phyloP scores from a whole-genome alignment of 805 yeast genomes.

The Wickerhamiella slavikovae region DNA sequence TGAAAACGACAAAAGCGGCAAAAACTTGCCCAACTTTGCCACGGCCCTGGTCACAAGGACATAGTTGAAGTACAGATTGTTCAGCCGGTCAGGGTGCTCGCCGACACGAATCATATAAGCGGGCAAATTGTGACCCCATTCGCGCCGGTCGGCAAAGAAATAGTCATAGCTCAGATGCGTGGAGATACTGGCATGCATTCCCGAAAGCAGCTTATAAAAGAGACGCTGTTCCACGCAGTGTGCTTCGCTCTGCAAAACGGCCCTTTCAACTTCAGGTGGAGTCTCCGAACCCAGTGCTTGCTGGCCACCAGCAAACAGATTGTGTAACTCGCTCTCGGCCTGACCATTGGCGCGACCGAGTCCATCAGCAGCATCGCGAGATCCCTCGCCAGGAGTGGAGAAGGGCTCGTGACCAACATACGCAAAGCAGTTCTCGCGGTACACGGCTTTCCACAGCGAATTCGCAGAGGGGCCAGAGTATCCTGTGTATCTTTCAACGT shows the following conservation, averaged over 20 bases:
- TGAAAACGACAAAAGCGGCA: conserved; percentile 32
- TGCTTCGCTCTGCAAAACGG: conserved; percentile 23
- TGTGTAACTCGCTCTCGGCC: background rate
- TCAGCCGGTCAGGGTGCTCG: conserved; percentile 64
- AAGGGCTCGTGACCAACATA: conserved; percentile 13
- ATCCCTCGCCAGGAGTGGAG: too few relatives aligned
- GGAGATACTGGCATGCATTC: conserved; percentile 89
- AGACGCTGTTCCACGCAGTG: conserved; percentile 72
- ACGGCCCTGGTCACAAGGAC: conserved; percentile 71
- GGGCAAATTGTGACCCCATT: conserved; percentile 66
- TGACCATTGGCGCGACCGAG: background rate
- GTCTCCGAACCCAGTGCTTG: conserved; percentile 13
- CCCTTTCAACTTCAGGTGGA: too few relatives aligned
- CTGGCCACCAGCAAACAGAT: conserved; percentile 3
- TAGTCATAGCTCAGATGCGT: conserved; percentile 80
- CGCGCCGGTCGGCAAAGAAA: conserved; percentile 46
- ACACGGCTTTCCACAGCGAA: conserved; percentile 83
- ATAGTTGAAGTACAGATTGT: conserved; percentile 81
- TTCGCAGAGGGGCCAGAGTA: conserved; percentile 84
- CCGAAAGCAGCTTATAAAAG: conserved; percentile 71
- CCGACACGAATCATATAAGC: conserved; percentile 84
- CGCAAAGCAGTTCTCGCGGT: conserved; percentile 77
- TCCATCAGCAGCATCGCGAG: background rate
- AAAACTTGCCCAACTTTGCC: conserved; percentile 37
- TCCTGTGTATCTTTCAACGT: conserved; percentile 93